Evolutionary conservation across 1,139 yeast genomes (phyloP).

Genomic region (Saccharomyces hybrid): DNA sequence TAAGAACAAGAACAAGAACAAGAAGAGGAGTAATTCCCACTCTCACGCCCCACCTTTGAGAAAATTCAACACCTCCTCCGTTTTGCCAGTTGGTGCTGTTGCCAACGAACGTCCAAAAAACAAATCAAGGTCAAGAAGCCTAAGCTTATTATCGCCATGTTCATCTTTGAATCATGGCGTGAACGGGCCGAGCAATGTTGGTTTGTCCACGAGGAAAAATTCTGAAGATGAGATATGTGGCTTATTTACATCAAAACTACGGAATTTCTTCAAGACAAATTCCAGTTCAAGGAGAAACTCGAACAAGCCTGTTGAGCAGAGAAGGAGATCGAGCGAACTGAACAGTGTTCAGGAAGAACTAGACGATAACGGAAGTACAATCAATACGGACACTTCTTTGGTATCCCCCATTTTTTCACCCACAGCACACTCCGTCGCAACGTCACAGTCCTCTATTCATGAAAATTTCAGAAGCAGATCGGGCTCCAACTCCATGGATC

Average conservation of each 20-base stretch:
- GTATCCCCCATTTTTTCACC: not conserved
- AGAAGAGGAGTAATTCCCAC: not conserved
- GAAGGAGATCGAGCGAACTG: not conserved
- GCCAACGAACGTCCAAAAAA: constrained; percentile 3
- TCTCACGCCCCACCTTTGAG: not conserved
- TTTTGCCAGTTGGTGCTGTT: not conserved
- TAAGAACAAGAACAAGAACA: constrained; percentile 9
- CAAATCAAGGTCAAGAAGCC: constrained; percentile 7
- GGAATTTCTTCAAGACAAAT: constrained; percentile 14
- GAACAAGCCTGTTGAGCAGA: constrained; percentile 1
- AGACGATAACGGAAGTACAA: not conserved
- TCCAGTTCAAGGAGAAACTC: constrained; percentile 3
- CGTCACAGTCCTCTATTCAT: constrained; percentile 2
- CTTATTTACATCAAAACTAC: constrained; percentile 14
- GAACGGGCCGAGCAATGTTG: not conserved
- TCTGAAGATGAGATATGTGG: constrained; percentile 5
- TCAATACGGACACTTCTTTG: not conserved
- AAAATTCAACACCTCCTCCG: not conserved
- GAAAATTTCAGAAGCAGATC: constrained; percentile 6
- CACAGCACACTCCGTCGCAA: not conserved
- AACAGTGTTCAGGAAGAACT: not conserved
- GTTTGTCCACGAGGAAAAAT: not conserved
- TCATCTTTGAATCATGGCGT: not conserved
- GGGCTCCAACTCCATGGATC: constrained; percentile 2
- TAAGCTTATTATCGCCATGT: not conserved